A percentile compares a stretch with the other conserved stretches of the same genome.
phyloP scores from a whole-genome alignment of 2,329 filamentous ascomycete species.

The Calonectria crousiana region DNA sequence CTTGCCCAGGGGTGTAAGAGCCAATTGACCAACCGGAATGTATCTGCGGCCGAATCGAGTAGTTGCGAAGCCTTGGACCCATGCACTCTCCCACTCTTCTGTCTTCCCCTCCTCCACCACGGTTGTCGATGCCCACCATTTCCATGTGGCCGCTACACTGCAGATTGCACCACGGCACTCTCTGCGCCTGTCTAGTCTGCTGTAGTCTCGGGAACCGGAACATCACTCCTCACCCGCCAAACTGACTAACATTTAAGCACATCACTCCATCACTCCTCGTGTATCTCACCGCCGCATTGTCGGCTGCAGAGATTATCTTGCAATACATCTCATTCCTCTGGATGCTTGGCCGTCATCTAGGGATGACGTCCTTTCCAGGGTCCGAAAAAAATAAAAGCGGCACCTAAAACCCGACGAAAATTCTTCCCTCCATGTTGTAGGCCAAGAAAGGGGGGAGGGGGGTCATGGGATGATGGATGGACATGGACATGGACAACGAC shows the following conservation, averaged over 20 bases:
- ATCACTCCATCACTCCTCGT: neutral
- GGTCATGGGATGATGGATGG: constrained; percentile 1
- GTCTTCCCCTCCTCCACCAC: neutral
- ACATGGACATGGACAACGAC: neutral
- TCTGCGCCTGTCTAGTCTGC: neutral
- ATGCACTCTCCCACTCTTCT: constrained; percentile 23
- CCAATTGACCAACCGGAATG: constrained; percentile 40
- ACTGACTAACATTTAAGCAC: neutral
- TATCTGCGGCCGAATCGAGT: constrained; percentile 43
- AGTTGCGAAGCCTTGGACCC: constrained; percentile 39
- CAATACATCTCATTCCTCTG: neutral
- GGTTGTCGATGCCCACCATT: neutral
- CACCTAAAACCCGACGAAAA: neutral
- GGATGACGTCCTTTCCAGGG: neutral
- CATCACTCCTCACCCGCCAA: neutral
- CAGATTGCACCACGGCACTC: neutral
- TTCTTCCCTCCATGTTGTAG: neutral
- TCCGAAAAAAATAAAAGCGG: neutral
- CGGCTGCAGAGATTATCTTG: constrained; percentile 12
- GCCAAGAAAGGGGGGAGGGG: neutral
- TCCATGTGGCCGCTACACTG: constrained; percentile 14
- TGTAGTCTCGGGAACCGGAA: constrained; percentile 6
- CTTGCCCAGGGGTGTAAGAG: constrained; percentile 39
- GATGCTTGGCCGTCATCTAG: neutral
- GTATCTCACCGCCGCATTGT: constrained; percentile 27